phyloP scores from a whole-genome alignment of 164 flowering plant genomes.

The Cinnamomum micranthum region DNA sequence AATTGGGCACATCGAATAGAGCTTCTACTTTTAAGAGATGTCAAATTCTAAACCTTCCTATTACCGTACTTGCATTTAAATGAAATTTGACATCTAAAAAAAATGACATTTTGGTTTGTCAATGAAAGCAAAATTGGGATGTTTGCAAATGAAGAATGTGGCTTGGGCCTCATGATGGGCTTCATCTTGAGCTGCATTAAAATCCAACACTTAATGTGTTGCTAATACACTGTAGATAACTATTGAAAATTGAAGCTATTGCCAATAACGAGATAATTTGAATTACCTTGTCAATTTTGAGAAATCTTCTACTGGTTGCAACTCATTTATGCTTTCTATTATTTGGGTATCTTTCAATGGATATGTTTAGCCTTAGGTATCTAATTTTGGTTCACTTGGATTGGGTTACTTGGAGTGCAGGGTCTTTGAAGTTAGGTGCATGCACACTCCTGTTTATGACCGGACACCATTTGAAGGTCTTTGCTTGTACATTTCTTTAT shows the following conservation, averaged over 20 bases:
- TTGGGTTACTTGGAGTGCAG: constrained; percentile 31
- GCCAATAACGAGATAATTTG: not conserved
- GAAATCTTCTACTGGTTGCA: not conserved
- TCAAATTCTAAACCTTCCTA: too few relatives aligned
- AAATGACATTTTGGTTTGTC: too few relatives aligned
- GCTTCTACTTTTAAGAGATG: too few relatives aligned
- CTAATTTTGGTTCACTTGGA: not conserved
- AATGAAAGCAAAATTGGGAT: too few relatives aligned
- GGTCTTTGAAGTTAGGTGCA: constrained; percentile 83
- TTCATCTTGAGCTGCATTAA: too few relatives aligned
- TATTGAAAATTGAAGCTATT: not conserved
- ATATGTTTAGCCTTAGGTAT: not conserved
- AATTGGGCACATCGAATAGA: too few relatives aligned
- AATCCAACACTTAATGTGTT: not conserved
- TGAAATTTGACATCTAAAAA: too few relatives aligned
- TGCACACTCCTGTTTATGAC: constrained; percentile 86
- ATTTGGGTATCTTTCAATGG: not conserved
- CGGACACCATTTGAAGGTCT: constrained; percentile 90
- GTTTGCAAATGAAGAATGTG: too few relatives aligned
- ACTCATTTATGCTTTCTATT: not conserved
- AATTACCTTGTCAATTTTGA: not conserved
- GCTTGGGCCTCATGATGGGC: too few relatives aligned
- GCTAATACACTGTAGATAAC: not conserved
- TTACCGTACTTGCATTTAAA: too few relatives aligned
- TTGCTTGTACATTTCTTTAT: not conserved